phyloP scores from a whole-genome alignment of 768 basidiomycete species.

The Leucocoprinus leucothites region DNA sequence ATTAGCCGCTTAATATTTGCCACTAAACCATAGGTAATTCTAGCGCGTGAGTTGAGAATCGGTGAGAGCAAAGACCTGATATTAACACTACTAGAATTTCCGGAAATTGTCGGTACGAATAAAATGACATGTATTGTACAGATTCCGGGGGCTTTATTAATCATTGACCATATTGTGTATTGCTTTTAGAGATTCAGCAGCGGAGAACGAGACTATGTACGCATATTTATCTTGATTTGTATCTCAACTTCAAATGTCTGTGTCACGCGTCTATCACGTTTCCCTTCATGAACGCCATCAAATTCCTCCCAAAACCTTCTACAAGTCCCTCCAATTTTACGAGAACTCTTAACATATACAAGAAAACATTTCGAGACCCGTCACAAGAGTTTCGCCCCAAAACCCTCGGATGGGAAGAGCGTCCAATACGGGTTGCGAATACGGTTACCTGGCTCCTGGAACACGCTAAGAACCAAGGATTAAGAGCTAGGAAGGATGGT shows the following conservation, averaged over 20 bases:
- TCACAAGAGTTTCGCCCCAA: neutral
- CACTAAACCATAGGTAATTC: too few species aligned
- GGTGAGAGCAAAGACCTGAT: too few species aligned
- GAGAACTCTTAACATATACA: neutral
- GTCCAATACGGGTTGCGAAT: constrained; percentile 74
- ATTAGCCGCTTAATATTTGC: too few species aligned
- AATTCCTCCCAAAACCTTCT: too few species aligned
- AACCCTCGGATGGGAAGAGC: constrained; percentile 53
- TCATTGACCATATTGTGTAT: too few species aligned
- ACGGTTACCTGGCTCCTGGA: constrained; percentile 89
- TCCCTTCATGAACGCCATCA: neutral
- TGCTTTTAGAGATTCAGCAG: too few species aligned
- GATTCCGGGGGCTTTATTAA: too few species aligned
- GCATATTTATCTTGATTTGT: neutral
- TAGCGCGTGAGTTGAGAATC: too few species aligned
- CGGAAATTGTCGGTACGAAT: too few species aligned
- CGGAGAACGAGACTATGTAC: neutral
- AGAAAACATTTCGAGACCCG: neutral
- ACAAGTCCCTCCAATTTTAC: neutral
- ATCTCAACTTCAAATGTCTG: neutral
- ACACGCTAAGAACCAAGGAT: constrained; percentile 71
- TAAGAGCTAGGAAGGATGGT: constrained; percentile 80
- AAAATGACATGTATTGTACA: too few species aligned
- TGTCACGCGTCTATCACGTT: neutral
- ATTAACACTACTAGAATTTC: too few species aligned